phyloP scores from a whole-genome alignment of 1,284 basidiomycete genomes.

The Apiotrichum domesticum region DNA sequence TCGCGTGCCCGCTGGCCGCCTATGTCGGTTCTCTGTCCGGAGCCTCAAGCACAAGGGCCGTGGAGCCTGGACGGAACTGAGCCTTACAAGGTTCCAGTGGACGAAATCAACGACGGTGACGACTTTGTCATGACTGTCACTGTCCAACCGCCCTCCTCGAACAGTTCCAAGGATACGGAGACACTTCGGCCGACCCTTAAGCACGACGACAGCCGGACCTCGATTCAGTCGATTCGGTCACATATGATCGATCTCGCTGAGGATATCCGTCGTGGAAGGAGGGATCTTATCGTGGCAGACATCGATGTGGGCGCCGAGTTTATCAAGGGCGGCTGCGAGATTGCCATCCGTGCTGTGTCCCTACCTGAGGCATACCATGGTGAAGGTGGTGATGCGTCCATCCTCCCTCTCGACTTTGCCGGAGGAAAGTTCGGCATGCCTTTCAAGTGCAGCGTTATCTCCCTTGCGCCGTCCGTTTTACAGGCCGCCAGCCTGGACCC shows the following conservation, averaged over 20 bases:
- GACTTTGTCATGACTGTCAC: slow-evolving; percentile 32
- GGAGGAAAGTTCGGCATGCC: slow-evolving; percentile 31
- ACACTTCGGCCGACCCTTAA: slow-evolving; percentile 23
- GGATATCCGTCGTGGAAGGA: slow-evolving; percentile 34
- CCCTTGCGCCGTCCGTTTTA: slow-evolving; percentile 68
- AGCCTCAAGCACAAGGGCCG: slow-evolving; percentile 20
- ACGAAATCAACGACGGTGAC: slow-evolving; percentile 29
- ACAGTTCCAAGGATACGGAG: slow-evolving; percentile 4
- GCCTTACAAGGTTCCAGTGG: slow-evolving; percentile 25
- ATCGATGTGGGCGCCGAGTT: slow-evolving; percentile 32
- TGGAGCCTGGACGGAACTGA: slow-evolving; percentile 38
- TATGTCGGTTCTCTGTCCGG: slow-evolving; percentile 31
- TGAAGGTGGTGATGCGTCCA: slow-evolving; percentile 4
- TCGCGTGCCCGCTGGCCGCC: slow-evolving; percentile 64
- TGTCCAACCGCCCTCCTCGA: slow-evolving; percentile 25
- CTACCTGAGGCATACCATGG: slow-evolving; percentile 30
- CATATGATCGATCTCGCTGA: slow-evolving; percentile 37
- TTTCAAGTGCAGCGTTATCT: slow-evolving; percentile 46
- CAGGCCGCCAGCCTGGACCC: slow-evolving; percentile 57
- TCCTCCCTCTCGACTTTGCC: slow-evolving; percentile 27
- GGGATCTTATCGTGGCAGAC: slow-evolving; percentile 35
- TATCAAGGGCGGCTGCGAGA: slow-evolving; percentile 34
- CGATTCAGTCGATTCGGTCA: slow-evolving; percentile 28
- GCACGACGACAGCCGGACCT: slow-evolving; percentile 30
- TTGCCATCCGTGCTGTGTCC: slow-evolving; percentile 31